Evolutionary conservation across 805 yeast species (phyloP), one percentile per base, ranked within the genome.

Genomic region (Scheffersomyces ergatensis): DNA sequence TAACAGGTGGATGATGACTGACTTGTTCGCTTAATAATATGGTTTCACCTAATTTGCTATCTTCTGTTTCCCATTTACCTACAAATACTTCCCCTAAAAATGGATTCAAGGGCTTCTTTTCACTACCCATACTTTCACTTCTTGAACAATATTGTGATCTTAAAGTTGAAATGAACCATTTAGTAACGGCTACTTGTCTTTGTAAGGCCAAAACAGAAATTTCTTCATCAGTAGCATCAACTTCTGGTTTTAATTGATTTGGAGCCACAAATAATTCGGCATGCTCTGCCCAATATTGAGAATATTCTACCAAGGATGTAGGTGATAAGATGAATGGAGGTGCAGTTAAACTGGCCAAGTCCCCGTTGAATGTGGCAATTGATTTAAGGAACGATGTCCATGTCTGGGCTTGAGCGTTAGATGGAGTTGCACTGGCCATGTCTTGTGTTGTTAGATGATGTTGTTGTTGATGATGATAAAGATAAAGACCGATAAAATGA

Each of bases 301-400:
- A 85, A 65, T 87, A 93, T 69, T 93, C 99, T 25, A 80, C 80
- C 53, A 89, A 74, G 2, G 97, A 90, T 5, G 86, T 83, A 18
- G 97, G 89, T 3, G 96, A 88, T 49, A 93, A 73, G 49, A 93
- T 93, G 67, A 92, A 93, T 7, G 98, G 97, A 15, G 99, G 99
- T 3, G 99, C 99, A 2, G 99, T 90, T 57, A 93, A 70, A 3
- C 96, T 81, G 15, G 97, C 88, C 47, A 93, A 71, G 60, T 93
- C 99, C 33, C 97, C 97, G 52, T 89, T 89, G 65, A 88, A 92
- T 3, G 95, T 80, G 24, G 97, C 93, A 48, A 92, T 79, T 31
- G 96, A 87, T 65, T 88, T 88, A 51, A 93, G 73, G 57, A 92
- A 92, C 12, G 93, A 80, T 19, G 96, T 82, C 97, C 97, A 92